These are phyloP conservation scores for Corymbia maculata DNA, from an alignment of 345 rosid species.

Conservation along the genomic window DNA sequence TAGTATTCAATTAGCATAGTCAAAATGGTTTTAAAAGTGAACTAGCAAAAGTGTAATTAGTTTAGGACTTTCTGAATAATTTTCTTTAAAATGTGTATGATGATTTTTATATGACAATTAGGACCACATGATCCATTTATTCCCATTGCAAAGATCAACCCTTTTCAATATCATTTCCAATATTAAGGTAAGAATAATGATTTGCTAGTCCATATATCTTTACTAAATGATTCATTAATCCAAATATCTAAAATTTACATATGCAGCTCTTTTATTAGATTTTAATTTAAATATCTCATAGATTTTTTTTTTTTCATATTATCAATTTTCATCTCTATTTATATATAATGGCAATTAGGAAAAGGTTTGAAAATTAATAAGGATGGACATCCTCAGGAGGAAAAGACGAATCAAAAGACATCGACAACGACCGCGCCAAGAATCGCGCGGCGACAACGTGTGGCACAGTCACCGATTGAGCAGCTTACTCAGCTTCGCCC, in stretches of 20 bases:
- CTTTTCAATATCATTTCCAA: neutral
- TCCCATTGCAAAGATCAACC: neutral
- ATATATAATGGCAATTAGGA: neutral
- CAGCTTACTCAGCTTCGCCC: neutral
- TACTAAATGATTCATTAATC: neutral
- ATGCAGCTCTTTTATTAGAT: neutral
- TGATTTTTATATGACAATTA: neutral
- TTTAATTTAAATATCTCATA: accelerated
- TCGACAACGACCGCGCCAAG: neutral
- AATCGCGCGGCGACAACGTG: accelerated
- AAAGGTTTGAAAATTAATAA: neutral
- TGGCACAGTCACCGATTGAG: accelerated
- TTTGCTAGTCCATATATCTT: neutral
- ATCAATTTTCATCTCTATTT: neutral
- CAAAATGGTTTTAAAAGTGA: too few relatives aligned
- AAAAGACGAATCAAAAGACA: neutral
- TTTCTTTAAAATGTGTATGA: accelerated
- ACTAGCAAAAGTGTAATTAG: accelerated
- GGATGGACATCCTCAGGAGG: neutral
- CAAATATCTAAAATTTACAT: accelerated
- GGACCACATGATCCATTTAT: neutral
- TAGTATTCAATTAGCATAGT: too few relatives aligned
- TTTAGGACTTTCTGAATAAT: accelerated
- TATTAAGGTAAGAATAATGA: neutral
- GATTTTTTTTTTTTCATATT: neutral